phyloP scores from a whole-genome alignment of 139 green algal genomes.

The Zygnema circumcarinatum region DNA sequence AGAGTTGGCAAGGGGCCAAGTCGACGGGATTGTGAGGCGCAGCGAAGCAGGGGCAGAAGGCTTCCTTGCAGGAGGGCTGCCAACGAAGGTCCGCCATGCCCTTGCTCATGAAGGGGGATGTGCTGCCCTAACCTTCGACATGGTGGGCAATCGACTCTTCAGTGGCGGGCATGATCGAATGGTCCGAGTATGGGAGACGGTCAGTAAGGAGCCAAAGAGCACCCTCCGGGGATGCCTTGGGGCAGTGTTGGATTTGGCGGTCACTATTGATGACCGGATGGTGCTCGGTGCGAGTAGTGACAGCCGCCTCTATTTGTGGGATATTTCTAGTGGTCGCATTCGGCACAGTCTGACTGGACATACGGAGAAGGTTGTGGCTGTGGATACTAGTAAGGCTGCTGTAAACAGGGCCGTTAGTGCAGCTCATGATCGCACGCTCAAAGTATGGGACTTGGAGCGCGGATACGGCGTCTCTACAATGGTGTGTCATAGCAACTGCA shows the following conservation, averaged over 20 bases:
- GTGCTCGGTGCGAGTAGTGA: slow-evolving; percentile 50
- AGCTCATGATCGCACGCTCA: slow-evolving; percentile 60
- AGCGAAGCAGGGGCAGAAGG: slow-evolving; percentile 22
- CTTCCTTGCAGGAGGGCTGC: neutral
- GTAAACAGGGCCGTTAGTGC: slow-evolving; percentile 31
- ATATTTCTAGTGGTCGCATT: slow-evolving; percentile 38
- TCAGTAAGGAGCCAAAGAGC: neutral
- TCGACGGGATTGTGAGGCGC: slow-evolving; percentile 44
- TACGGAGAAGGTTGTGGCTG: slow-evolving; percentile 52
- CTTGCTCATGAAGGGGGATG: slow-evolving; percentile 45
- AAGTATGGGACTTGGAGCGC: slow-evolving; percentile 58
- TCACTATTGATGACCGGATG: neutral
- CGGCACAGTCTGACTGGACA: slow-evolving; percentile 57
- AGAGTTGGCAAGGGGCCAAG: slow-evolving; percentile 33
- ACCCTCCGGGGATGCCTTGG: slow-evolving; percentile 49
- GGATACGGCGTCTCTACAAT: slow-evolving; percentile 59
- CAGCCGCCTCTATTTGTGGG: slow-evolving; percentile 56
- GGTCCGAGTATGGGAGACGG: slow-evolving; percentile 44
- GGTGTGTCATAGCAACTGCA: slow-evolving; percentile 63
- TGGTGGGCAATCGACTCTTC: slow-evolving; percentile 5
- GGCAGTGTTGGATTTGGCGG: slow-evolving; percentile 36
- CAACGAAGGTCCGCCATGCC: slow-evolving; percentile 1
- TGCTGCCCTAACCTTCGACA: slow-evolving; percentile 32
- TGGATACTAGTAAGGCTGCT: slow-evolving; percentile 15
- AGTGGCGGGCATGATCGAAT: slow-evolving; percentile 31